Evolutionary conservation across 805 yeast genomes (phyloP), one percentile per base, ranked within the genome.

Genomic region (Candida nitratophila): DNA sequence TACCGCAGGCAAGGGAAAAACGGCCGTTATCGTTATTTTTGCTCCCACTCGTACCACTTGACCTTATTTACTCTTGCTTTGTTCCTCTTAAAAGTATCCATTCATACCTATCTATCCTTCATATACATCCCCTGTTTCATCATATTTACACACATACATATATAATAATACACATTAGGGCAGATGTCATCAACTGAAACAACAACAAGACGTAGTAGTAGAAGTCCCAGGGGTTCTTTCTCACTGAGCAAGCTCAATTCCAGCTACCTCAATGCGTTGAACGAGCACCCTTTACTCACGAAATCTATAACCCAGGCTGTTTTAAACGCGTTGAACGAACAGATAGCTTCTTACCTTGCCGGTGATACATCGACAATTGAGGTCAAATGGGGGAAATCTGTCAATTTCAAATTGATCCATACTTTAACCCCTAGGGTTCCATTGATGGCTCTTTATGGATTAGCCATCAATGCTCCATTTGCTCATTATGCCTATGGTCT

Each of bases 221-320:
- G 27, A 10, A 7, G 10, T 24, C 27, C 6, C 6, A 24, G 27
- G 10, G 10, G 27, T 10, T 24, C 27, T 6, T 24, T 24, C 27
- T 24, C 37, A 8, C 11, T 34, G 12, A n/a, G 21, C 5, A 12
- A 7, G n/a, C 35, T 52, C 24, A 52, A 52, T 42, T 45, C 39
- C 29, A 51, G 47, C 17, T 69, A 79, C 49, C 59, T 74, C 22
- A 43, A 52, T 2, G 60, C 64, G 30, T 56, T 81, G 35, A 52
- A 60, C 8, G 66, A 63, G 45, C 66, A 77, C 47, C 88, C 88
- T 1, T 58, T 81, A 12, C 57, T 76, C 39, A 80, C 86, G 40
- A 81, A 81, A 54, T 67, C 81, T 1, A 49, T 74, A 17, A 81
- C 86, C 0, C 71, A 80, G 2, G 82, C 77, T 0, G 54, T 73